These are phyloP conservation scores for Tulasnella sp. DNA, from an alignment of 768 basidiomycete genomes.

Conservation along the genomic window DNA sequence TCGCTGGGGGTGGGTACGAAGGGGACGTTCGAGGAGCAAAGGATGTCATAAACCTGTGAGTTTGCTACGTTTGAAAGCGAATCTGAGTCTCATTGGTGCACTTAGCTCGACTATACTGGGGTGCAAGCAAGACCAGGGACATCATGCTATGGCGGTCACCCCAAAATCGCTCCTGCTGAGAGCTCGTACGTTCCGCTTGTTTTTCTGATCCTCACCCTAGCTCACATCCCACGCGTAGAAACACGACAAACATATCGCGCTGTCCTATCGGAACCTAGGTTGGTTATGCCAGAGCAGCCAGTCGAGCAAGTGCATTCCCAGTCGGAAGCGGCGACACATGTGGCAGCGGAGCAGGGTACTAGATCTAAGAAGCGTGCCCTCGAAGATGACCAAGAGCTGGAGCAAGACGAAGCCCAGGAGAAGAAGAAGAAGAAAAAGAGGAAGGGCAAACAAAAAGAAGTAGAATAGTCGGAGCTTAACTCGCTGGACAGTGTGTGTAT, in stretches of 20 bases:
- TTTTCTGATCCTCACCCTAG: neutral
- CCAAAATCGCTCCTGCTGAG: conserved; percentile 63
- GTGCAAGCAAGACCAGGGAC: conserved; percentile 58
- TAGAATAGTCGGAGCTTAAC: neutral
- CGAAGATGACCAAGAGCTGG: neutral
- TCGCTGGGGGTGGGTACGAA: conserved; percentile 60
- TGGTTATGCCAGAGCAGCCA: conserved; percentile 34
- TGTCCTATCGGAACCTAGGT: conserved; percentile 62
- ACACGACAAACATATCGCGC: conserved; percentile 76
- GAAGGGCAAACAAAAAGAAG: conserved; percentile 4
- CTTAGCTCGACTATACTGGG: conserved; percentile 58
- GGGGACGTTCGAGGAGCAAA: conserved; percentile 60
- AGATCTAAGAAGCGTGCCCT: conserved; percentile 4
- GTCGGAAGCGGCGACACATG: neutral
- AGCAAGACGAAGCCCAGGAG: neutral
- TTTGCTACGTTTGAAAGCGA: conserved; percentile 15
- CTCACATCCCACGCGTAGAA: conserved; percentile 38
- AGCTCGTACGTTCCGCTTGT: conserved; percentile 49
- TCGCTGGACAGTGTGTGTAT: neutral
- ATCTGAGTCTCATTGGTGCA: neutral
- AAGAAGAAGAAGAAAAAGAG: conserved; percentile 1
- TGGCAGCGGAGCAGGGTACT: neutral
- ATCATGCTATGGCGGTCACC: conserved; percentile 49
- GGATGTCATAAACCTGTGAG: conserved; percentile 72
- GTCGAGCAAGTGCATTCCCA: neutral